Evolutionary conservation across 257 asterid genomes (phyloP).

Genomic region (Anisodus acutangulus): DNA sequence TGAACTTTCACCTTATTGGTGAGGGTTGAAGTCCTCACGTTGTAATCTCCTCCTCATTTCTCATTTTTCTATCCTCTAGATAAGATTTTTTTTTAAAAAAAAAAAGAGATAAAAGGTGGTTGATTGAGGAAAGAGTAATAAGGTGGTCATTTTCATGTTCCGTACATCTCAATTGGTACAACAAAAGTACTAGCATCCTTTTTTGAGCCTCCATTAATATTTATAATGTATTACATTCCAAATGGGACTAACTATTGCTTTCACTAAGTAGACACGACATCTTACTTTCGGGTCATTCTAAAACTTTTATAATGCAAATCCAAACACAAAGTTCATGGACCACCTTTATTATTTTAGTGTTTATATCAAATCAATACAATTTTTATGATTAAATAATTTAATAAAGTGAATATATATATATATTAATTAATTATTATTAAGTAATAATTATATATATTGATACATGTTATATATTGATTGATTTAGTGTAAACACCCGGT

Average conservation of each 20-base stretch:
- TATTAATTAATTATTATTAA: too few species aligned
- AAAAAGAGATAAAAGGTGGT: background rate
- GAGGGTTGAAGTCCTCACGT: too few species aligned
- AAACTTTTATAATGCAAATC: background rate
- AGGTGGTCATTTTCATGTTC: background rate
- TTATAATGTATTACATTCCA: background rate
- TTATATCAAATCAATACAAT: too few species aligned
- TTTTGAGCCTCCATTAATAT: background rate
- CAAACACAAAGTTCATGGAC: background rate
- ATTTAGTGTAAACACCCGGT: too few species aligned
- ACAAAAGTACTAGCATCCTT: background rate
- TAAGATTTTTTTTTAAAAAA: too few species aligned
- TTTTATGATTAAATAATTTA: too few species aligned
- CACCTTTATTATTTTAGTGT: background rate
- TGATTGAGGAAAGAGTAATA: background rate
- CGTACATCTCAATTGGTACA: constrained; percentile 18
- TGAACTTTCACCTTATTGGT: too few species aligned
- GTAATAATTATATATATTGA: too few species aligned
- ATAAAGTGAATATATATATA: too few species aligned
- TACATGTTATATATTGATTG: too few species aligned
- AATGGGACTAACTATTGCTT: background rate
- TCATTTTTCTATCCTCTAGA: too few species aligned
- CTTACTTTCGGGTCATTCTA: background rate
- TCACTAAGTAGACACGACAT: background rate
- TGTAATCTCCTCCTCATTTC: too few species aligned